These are phyloP conservation scores for Blastosporella zonata DNA, from an alignment of 1,284 basidiomycete genomes.

Conservation along the genomic window DNA sequence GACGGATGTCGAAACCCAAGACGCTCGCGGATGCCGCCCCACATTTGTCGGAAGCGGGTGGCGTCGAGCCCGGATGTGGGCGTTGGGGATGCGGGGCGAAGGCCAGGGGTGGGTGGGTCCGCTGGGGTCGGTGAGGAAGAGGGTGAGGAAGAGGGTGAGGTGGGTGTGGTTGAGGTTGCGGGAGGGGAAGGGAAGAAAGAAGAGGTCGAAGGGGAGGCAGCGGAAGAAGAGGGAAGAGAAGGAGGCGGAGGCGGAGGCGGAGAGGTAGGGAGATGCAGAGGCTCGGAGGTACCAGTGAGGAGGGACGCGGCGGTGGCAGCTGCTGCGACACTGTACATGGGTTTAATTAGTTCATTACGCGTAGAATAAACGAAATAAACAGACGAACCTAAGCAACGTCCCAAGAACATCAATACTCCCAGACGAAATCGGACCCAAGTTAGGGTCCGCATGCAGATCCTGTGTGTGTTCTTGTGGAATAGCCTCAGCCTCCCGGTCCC, in stretches of 20 bases:
- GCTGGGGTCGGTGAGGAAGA: not conserved
- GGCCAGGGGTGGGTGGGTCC: slow-evolving; percentile 2
- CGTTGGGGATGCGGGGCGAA: slow-evolving; percentile 22
- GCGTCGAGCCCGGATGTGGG: slow-evolving; percentile 43
- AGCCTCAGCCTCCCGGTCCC: not conserved
- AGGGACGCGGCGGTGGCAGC: slow-evolving; percentile 78
- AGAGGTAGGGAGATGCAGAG: slow-evolving; percentile 49
- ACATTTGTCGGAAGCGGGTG: slow-evolving; percentile 49
- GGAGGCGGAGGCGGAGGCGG: slow-evolving; percentile 1
- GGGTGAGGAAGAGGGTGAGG: slow-evolving; percentile 15
- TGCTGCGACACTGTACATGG: slow-evolving; percentile 59
- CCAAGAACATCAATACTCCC: slow-evolving; percentile 78
- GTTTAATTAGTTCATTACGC: not conserved
- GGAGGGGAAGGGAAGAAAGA: slow-evolving; percentile 17
- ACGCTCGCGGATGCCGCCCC: slow-evolving; percentile 64
- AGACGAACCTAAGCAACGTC: slow-evolving; percentile 66
- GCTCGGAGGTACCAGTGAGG: slow-evolving; percentile 58
- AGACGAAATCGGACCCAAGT: slow-evolving; percentile 46
- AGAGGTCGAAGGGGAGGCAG: not conserved
- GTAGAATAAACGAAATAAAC: slow-evolving; percentile 2
- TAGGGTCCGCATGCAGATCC: slow-evolving; percentile 6
- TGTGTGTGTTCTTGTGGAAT: slow-evolving; percentile 3
- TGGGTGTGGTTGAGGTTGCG: slow-evolving; percentile 1
- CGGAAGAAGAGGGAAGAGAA: not conserved
- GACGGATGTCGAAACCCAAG: slow-evolving; percentile 43